These are phyloP conservation scores for Mallotus repandus DNA, from an alignment of 441 rosid species.

Conservation along the genomic window DNA sequence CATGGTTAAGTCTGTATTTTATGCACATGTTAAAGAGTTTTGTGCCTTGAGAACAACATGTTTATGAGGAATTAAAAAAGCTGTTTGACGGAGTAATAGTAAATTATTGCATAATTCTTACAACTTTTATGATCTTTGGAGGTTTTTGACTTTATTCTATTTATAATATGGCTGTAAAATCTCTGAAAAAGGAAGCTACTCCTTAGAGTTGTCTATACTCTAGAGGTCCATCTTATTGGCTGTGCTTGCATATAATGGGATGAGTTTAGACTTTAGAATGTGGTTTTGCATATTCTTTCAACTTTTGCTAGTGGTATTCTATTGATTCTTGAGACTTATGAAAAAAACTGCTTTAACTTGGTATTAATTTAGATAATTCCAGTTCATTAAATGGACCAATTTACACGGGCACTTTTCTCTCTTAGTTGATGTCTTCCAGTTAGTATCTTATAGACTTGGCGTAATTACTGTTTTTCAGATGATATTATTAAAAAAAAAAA, in stretches of 20 bases:
- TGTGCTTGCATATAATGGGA: not conserved
- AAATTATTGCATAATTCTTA: not conserved
- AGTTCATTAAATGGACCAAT: not conserved
- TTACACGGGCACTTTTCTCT: not conserved
- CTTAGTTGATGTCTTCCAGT: not conserved
- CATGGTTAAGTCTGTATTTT: not conserved
- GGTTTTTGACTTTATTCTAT: not conserved
- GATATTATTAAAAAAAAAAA: not conserved
- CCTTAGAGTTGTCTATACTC: not conserved
- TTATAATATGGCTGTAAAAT: not conserved
- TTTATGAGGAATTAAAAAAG: not conserved
- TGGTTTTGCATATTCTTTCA: slow-evolving; percentile 1
- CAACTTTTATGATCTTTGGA: not conserved
- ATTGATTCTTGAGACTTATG: not conserved
- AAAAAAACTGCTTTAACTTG: not conserved
- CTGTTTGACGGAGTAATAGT: not conserved
- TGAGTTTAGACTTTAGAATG: not conserved
- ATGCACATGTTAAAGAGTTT: not conserved
- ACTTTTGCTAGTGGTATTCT: not conserved
- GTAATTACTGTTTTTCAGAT: not conserved
- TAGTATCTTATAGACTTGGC: not conserved
- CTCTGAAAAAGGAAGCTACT: not conserved
- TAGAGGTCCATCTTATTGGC: not conserved
- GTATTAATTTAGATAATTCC: not conserved
- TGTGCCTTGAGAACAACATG: not conserved